Base-by-base conservation (phyloP, 2,329 filamentous ascomycete species). In the Pseudocercospora pini-densiflorae region DNA sequence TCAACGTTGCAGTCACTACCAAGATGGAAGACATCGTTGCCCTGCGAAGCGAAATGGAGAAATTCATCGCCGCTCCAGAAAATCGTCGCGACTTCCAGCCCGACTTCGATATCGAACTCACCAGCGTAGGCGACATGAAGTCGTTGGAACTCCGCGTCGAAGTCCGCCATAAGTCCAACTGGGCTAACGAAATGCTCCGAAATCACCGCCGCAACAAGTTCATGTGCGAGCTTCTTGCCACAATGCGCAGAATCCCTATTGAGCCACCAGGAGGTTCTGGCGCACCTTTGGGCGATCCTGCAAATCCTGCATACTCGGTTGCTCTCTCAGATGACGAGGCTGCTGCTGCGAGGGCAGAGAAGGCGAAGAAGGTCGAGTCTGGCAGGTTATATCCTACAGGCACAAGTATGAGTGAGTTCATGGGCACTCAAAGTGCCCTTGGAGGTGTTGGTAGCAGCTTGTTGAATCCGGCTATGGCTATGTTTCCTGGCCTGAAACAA, bases 181-280 rank as follows among this genome's bases (percentile, higher is more conserved):
- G 81, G 80, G 79, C 81, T 36, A 83, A 97, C 79, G 94, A 97
- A 69, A 84, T 86, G 2, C 86, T 97, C 31, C 91, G 93, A 47
- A 89, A 89, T 19, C 86, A 89, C 12, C 89, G 93, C 61, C 89
- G 94, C 68, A 95, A 92, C 77, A 97, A 97, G 80, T 97, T 97
- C 81, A 96, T 97, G 89, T 96, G 93, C 76, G 94, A 94, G 1
- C 83, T 98, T 66, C 89, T 94, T 2, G 80, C 92, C 10, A 92
- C 93, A 1, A 81, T 97, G 68, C 92, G 93, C 79, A 92, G 90
- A 80, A 85, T 98, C 21, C 94, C 93, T 16, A 93, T 98, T 74
- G 87, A 92, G 72, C 89, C 83, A 14, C 93, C 94, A 61, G 93
- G 90, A 47, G 92, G 90, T 61, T 49, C 64, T 23, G 61, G 19